Evolutionary conservation across 345 rosid genomes (phyloP).

Genomic region (Leavenworthia alabamica): DNA sequence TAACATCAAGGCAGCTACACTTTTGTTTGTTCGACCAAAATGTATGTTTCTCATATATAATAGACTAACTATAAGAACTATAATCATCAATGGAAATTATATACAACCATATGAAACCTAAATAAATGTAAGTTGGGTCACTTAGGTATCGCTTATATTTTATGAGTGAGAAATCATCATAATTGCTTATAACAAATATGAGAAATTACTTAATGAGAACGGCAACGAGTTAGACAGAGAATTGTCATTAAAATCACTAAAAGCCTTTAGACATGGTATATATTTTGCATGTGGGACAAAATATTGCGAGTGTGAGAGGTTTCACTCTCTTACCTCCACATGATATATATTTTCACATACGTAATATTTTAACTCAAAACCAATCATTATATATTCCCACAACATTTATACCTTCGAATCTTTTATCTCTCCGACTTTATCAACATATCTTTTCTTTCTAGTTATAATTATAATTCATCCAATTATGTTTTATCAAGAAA

Average conservation of each 20-base stretch:
- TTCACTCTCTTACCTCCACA: constrained; percentile 15
- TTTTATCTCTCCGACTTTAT: constrained; percentile 9
- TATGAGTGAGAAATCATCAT: constrained; percentile 13
- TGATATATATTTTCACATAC: no score
- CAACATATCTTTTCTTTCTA: constrained; percentile 3
- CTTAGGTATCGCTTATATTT: constrained; percentile 9
- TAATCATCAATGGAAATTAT: neutral
- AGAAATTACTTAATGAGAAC: constrained; percentile 27
- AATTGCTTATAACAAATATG: constrained; percentile 18
- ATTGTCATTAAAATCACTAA: constrained; percentile 3
- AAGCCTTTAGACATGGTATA: neutral
- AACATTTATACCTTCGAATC: constrained; percentile 23
- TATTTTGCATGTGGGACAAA: constrained; percentile 25
- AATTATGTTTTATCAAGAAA: no score
- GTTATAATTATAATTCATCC: no score
- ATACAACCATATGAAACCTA: constrained; percentile 2
- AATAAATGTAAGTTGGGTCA: constrained; percentile 23
- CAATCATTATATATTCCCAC: constrained; percentile 23
- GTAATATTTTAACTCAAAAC: constrained; percentile 16
- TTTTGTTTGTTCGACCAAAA: neutral
- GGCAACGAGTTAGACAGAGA: constrained; percentile 19
- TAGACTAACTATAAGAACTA: constrained; percentile 4
- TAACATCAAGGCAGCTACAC: neutral
- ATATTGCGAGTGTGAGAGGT: constrained; percentile 6
- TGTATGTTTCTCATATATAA: neutral